Evolutionary conservation across 257 asterid genomes (phyloP), one percentile per base, ranked within the genome.

Genomic region (Solanum appendiculatum): DNA sequence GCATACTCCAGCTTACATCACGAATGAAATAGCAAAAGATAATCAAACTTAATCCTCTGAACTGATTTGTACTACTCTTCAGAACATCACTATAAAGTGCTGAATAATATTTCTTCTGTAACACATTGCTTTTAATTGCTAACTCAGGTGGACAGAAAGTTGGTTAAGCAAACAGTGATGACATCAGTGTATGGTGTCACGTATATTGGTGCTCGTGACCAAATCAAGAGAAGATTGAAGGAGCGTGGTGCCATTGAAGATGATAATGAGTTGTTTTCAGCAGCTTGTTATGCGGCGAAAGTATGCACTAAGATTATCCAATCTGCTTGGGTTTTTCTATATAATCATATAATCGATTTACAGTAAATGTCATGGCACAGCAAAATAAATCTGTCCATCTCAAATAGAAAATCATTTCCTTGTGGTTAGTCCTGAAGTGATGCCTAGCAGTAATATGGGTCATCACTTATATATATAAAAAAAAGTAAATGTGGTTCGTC

Each of bases 81-180:
- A 27, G 33, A 44, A 27, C 84, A 46, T 46, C 20, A 73, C 21
- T 73, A 21, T 73, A 23, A 73, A 10, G 31, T 18, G 85, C 68
- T 29, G 29, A 80, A 81, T 81, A 48, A 10, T 81, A 81, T 48
- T 29, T 18, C 42, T 29, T 80, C 68, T 46, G 40, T 80, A 80
- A 42, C 8, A 1, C 40, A 5, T 18, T 80, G 44, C 56, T 31
- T 86, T 33, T 74, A n/a, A 77, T 80, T 72, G 74, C 88, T 64
- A 48, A 78, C 84, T 56, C 94, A 97, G 99, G 99, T 97, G 88
- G 99, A 97, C 81, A 91, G 99, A 89, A 97, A 97, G 91, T 94
- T 97, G 90, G 99, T 97, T 83, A 97, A 97, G 93, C 99, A 97
- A 92, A 97, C 99, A 12, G 99, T 97, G 90, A 97, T 97, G 99